Conservation (phyloP, 441 rosid species). For the Eugenia klotzschiana region DNA sequence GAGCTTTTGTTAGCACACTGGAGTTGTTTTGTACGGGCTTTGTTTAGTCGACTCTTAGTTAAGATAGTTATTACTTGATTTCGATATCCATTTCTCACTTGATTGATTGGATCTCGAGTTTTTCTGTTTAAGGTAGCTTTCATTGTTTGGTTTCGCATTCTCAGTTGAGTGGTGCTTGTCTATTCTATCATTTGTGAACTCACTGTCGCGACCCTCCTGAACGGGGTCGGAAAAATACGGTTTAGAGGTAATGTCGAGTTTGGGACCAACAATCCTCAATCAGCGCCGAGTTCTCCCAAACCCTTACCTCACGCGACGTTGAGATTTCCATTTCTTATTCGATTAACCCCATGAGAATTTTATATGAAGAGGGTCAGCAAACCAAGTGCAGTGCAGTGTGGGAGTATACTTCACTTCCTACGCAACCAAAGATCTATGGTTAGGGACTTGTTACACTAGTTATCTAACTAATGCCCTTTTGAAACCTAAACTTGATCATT, state of each 20-base stretch:
- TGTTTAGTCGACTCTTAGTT: neutral
- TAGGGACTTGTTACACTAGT: no score
- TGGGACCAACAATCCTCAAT: neutral
- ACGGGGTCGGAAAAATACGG: no score
- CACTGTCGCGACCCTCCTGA: neutral
- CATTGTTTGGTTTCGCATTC: rapidly evolving
- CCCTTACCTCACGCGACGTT: neutral
- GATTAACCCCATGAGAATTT: no score
- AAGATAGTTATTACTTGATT: neutral
- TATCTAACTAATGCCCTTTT: no score
- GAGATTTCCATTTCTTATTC: neutral
- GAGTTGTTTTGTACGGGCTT: neutral
- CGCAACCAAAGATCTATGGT: neutral
- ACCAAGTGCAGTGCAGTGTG: neutral
- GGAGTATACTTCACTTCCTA: neutral
- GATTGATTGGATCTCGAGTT: neutral
- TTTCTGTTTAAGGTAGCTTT: neutral
- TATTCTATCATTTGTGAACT: neutral
- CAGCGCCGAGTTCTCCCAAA: neutral
- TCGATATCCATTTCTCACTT: neutral
- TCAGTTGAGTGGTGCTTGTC: neutral
- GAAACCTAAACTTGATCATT: neutral
- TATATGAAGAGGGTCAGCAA: neutral
- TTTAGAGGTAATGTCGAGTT: no score
- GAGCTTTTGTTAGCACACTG: neutral